phyloP scores from a whole-genome alignment of 116 monocot genomes.

The Trichopus zeylanicus region DNA sequence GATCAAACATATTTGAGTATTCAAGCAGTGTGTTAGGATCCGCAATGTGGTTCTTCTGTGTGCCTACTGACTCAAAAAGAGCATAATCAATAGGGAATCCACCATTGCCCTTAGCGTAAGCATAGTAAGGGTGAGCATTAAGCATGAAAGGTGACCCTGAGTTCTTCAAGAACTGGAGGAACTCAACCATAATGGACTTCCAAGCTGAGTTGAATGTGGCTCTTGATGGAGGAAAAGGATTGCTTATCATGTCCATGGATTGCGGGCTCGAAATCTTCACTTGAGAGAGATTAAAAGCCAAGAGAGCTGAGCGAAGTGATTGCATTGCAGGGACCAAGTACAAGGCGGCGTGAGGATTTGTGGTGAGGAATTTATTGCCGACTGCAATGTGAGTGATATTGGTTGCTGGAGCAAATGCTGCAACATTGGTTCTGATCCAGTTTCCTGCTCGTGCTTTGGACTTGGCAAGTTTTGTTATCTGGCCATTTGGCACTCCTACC shows the following conservation, averaged over 20 bases:
- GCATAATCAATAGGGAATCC: not conserved
- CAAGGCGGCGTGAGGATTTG: not conserved
- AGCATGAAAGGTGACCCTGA: not conserved
- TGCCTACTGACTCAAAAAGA: not conserved
- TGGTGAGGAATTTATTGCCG: not conserved
- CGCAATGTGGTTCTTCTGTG: not conserved
- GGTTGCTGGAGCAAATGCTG: not conserved
- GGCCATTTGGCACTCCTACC: slow-evolving; percentile 48
- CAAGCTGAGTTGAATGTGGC: not conserved
- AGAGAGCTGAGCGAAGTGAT: slow-evolving; percentile 1
- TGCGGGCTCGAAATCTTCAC: not conserved
- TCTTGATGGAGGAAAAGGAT: not conserved
- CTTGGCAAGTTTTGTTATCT: slow-evolving; percentile 24
- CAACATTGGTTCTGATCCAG: slow-evolving; percentile 13
- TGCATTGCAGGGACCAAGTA: not conserved
- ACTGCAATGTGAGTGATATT: not conserved
- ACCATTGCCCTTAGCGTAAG: not conserved
- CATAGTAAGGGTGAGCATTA: not conserved
- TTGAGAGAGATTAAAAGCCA: not conserved
- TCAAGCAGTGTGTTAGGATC: not conserved
- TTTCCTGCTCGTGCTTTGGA: slow-evolving; percentile 24
- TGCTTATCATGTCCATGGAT: not conserved
- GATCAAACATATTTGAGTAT: slow-evolving; percentile 6
- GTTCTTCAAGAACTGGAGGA: slow-evolving; percentile 1
- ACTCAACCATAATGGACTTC: not conserved